These are phyloP conservation scores for Rubus parviflorus DNA, from an alignment of 306 rosid species.

Conservation along the genomic window DNA sequence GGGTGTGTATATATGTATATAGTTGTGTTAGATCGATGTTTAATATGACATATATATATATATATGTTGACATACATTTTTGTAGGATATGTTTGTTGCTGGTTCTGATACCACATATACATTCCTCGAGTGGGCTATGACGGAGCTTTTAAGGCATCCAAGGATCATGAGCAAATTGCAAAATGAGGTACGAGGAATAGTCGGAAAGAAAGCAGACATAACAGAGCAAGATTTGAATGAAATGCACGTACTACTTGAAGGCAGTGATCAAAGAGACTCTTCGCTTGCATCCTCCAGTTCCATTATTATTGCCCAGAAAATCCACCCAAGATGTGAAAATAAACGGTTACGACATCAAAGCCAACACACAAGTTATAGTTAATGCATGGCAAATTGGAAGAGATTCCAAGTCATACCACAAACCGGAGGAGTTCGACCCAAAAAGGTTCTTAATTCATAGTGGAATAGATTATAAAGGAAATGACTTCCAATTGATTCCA, in stretches of 20 bases:
- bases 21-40: neutral
- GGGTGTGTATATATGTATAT: neutral
- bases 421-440: conserved; percentile 37
- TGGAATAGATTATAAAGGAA: conserved; percentile 33
- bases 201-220: neutral
- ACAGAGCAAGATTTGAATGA: neutral
- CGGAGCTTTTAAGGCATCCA: conserved; percentile 15
- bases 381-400: conserved; percentile 44
- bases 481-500: conserved; percentile 36
- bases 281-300: neutral
- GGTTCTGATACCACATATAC: conserved; percentile 2
- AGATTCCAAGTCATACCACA: conserved; percentile 28
- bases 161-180: neutral
- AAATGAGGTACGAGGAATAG: neutral
- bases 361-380: conserved; percentile 3
- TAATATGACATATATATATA: neutral
- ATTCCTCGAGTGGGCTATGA: conserved; percentile 22
- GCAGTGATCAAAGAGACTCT: conserved; percentile 1
- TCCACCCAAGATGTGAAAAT: neutral
- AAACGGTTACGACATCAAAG: conserved; percentile 12
- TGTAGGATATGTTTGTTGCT: conserved; percentile 25
- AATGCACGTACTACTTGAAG: conserved; percentile 9
- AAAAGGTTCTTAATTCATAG: conserved; percentile 36
- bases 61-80: neutral
- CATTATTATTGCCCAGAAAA: conserved; percentile 9